Percentiles rank a stretch among this genome's conserved stretches.
Evolutionary conservation across 768 basidiomycete genomes (phyloP).

Genomic region (Pulveroboletus sp.): DNA sequence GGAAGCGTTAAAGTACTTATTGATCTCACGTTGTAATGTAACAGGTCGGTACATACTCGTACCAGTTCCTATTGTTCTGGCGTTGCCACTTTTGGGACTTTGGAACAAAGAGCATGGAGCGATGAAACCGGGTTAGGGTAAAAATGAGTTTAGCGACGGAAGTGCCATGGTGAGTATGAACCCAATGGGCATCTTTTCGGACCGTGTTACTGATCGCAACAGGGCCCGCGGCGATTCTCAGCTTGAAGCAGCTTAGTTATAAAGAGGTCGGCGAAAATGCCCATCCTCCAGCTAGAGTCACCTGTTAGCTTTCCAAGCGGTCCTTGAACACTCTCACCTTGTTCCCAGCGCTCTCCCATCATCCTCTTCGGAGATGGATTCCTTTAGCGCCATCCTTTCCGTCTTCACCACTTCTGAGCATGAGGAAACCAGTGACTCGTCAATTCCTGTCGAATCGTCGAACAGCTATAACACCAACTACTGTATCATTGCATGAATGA

Average conservation of each 20-base stretch:
- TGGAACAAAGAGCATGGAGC: neutral
- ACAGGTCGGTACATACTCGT: neutral
- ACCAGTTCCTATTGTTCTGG: conserved; percentile 20
- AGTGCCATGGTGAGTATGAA: neutral
- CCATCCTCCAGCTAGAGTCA: conserved; percentile 3
- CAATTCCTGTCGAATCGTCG: conserved; percentile 15
- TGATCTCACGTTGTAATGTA: conserved; percentile 8
- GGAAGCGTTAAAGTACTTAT: neutral
- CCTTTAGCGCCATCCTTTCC: conserved; percentile 16
- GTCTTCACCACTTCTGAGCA: conserved; percentile 8
- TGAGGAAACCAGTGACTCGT: conserved; percentile 5
- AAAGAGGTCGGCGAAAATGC: conserved; percentile 3
- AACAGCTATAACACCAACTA: neutral
- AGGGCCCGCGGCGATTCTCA: neutral
- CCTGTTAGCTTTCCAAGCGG: neutral
- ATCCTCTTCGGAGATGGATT: conserved; percentile 18
- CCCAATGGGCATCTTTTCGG: neutral
- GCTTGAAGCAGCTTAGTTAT: conserved; percentile 9
- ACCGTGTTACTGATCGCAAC: neutral
- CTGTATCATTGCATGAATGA: conserved; percentile 23
- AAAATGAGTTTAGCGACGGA: neutral
- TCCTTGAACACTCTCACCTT: neutral
- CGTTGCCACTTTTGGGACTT: conserved; percentile 3
- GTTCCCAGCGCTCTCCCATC: neutral
- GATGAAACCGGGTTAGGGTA: neutral